These are phyloP conservation scores for Tricholoma hemisulphureum DNA, from an alignment of 768 basidiomycete genomes.

Conservation along the genomic window DNA sequence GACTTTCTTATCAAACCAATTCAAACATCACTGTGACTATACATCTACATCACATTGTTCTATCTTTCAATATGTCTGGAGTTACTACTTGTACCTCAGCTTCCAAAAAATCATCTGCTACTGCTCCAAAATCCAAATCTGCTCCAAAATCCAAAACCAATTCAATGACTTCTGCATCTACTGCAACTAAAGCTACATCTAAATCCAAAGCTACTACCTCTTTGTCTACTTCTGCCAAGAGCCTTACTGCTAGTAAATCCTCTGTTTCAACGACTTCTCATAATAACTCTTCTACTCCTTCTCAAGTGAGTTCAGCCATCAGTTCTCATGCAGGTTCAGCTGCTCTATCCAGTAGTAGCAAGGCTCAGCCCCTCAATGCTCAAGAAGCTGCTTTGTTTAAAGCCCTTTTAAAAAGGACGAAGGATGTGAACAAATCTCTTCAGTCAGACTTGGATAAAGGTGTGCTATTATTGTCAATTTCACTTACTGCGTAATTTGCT, in stretches of 20 bases:
- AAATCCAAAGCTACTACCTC: not conserved
- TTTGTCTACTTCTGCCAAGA: not conserved
- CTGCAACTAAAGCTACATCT: not conserved
- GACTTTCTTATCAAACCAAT: not conserved
- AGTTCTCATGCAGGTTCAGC: not conserved
- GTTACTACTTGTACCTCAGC: not conserved
- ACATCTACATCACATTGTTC: too few species aligned
- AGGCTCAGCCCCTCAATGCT: not conserved
- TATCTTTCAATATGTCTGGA: not conserved
- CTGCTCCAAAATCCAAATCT: not conserved
- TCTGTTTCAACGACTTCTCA: not conserved
- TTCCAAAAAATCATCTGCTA: not conserved
- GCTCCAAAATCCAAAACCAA: not conserved
- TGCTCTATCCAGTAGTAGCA: not conserved
- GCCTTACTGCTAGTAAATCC: not conserved
- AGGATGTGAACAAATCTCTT: not conserved
- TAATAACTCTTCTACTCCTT: not conserved
- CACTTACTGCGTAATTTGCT: not conserved
- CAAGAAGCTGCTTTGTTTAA: not conserved
- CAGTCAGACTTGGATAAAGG: not conserved
- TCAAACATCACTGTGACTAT: too few species aligned
- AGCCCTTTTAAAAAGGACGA: not conserved
- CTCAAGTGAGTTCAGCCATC: not conserved
- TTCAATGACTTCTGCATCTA: too few species aligned
- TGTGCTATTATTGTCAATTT: not conserved